Evolutionary conservation across 2,329 filamentous ascomycete species (phyloP).

Genomic region (Fusarium sp.): DNA sequence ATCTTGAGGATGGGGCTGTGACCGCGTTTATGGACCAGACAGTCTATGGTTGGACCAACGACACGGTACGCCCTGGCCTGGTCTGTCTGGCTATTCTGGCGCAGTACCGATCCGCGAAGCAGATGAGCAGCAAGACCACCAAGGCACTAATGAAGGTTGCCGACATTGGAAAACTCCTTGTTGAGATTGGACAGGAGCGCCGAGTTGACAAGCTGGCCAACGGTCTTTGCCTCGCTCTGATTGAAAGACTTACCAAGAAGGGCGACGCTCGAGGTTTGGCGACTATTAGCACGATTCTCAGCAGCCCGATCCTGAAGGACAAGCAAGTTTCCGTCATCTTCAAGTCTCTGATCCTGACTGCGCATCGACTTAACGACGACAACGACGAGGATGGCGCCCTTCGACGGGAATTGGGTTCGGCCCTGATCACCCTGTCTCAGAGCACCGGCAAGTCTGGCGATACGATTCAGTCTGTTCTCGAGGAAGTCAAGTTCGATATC

Average conservation of each 20-base stretch:
- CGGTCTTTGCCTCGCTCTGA: constrained; percentile 74
- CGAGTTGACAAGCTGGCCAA: constrained; percentile 77
- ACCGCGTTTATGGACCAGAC: constrained; percentile 91
- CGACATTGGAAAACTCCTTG: constrained; percentile 67
- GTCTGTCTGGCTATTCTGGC: constrained; percentile 85
- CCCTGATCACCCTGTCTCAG: constrained; percentile 74
- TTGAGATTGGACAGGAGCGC: constrained; percentile 71
- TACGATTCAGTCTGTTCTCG: constrained; percentile 74
- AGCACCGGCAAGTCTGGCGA: constrained; percentile 66
- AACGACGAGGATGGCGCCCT: constrained; percentile 65
- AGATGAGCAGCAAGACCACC: constrained; percentile 75
- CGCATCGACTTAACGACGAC: constrained; percentile 66
- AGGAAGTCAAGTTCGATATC: constrained; percentile 76
- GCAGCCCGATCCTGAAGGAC: constrained; percentile 69
- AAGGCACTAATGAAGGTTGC: constrained; percentile 74
- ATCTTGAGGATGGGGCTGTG: constrained; percentile 82
- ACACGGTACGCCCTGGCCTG: constrained; percentile 78
- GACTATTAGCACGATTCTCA: constrained; percentile 70
- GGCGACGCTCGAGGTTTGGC: constrained; percentile 66
- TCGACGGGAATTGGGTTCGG: constrained; percentile 72
- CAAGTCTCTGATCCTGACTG: constrained; percentile 71
- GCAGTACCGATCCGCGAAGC: constrained; percentile 78
- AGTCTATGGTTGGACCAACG: constrained; percentile 77
- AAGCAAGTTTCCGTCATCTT: constrained; percentile 73
- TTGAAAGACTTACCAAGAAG: constrained; percentile 70